Conservation (phyloP, 345 rosid genomes). For the Camelina sativa region DNA sequence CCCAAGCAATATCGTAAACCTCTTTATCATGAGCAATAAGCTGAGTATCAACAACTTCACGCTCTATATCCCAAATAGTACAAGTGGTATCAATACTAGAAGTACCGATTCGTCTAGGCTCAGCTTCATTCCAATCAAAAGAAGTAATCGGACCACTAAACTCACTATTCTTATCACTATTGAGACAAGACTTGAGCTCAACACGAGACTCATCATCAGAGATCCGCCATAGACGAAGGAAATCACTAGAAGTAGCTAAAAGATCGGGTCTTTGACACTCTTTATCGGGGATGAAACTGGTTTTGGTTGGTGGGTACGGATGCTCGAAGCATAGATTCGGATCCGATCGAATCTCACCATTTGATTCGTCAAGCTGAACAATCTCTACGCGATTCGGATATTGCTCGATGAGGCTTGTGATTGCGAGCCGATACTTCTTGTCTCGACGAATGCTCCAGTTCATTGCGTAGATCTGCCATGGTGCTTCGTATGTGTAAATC, state of each 20-base stretch:
- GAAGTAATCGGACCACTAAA: conserved; percentile 93
- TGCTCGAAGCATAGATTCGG: conserved; percentile 83
- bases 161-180: conserved; percentile 84
- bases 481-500: conserved; percentile 92
- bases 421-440: conserved; percentile 91
- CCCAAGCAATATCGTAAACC: conserved; percentile 96
- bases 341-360: conserved; percentile 84
- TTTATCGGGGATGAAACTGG: conserved; percentile 86
- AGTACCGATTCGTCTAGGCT: conserved; percentile 87
- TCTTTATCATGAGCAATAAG: conserved; percentile 93
- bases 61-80: conserved; percentile 93
- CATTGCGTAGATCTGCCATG: conserved; percentile 97
- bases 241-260: conserved; percentile 86
- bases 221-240: conserved; percentile 85
- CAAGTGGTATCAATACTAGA: conserved; percentile 94
- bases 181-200: conserved; percentile 68
- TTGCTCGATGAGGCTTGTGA: conserved; percentile 87
- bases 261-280: conserved; percentile 85
- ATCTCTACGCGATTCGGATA: conserved; percentile 74
- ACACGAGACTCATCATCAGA: conserved; percentile 63
- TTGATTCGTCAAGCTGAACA: conserved; percentile 92
- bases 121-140: conserved; percentile 96
- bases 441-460: conserved; percentile 95
- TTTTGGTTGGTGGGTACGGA: conserved; percentile 85
- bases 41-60: conserved; percentile 86